Percentiles rank a stretch among this genome's conserved stretches.
Conservation (phyloP, 257 asterid genomes). For the Lycium barbarum region DNA sequence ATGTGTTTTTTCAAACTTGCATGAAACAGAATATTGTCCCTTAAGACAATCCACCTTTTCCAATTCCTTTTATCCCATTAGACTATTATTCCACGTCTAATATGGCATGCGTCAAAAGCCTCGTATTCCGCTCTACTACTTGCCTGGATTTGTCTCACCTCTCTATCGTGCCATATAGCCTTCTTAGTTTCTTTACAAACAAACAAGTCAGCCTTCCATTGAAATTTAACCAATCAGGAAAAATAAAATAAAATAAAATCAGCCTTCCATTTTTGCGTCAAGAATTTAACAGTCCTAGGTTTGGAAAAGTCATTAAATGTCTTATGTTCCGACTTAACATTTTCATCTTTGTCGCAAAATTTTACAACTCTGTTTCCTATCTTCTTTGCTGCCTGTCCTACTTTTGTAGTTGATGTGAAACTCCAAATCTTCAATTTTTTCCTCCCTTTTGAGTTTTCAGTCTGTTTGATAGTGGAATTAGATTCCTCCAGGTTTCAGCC, state of each 20-base stretch:
- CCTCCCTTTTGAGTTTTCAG: background rate
- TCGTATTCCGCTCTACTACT: background rate
- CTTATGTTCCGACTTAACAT: background rate
- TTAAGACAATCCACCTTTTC: background rate
- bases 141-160: background rate
- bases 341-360: background rate
- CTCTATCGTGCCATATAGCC: background rate
- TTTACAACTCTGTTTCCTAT: background rate
- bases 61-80: background rate
- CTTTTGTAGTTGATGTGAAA: background rate
- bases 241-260: background rate
- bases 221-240: no score
- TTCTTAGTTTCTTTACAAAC: background rate
- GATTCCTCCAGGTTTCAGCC: constrained; percentile 1
- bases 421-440: constrained; percentile 12
- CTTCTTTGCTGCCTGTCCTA: constrained; percentile 24
- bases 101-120: background rate
- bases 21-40: background rate
- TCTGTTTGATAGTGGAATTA: background rate
- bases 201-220: background rate
- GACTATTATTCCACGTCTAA: background rate
- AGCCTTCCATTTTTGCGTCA: background rate
- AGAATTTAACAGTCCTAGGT: background rate
- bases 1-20: background rate
- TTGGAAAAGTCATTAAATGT: constrained; percentile 1